Percentiles rank a stretch among this genome's conserved stretches.
Evolutionary conservation across 2,329 filamentous ascomycete genomes (phyloP).

Genomic region (Aspergillus uvarum): DNA sequence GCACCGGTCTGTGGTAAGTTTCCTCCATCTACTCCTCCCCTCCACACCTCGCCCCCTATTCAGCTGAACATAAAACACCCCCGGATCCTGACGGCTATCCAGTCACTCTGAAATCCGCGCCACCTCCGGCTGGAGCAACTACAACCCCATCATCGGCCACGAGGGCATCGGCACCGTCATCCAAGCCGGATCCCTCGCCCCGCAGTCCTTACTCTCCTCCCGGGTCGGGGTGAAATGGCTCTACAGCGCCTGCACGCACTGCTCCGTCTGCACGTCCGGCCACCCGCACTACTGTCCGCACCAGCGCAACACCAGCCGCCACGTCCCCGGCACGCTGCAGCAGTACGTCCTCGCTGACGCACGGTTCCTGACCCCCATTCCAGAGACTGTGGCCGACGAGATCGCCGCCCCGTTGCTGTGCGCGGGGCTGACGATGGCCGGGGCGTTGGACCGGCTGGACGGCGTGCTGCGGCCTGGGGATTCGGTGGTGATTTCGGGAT

Average conservation of each 20-base stretch:
- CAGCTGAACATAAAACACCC: too few relatives aligned
- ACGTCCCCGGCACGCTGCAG: slow-evolving; percentile 70
- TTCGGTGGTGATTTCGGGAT: slow-evolving; percentile 61
- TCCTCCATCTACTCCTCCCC: too few relatives aligned
- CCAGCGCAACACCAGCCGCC: slow-evolving; percentile 31
- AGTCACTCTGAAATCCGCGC: slow-evolving; percentile 29
- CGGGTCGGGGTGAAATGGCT: slow-evolving; percentile 29
- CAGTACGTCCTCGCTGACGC: slow-evolving; percentile 65
- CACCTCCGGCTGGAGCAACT: slow-evolving; percentile 21
- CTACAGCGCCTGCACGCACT: slow-evolving; percentile 24
- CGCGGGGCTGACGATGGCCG: slow-evolving; percentile 67
- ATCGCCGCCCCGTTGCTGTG: slow-evolving; percentile 67
- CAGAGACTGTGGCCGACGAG: slow-evolving; percentile 59
- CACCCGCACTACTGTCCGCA: slow-evolving; percentile 21
- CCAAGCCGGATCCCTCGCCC: slow-evolving; percentile 9
- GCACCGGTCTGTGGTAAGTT: slow-evolving; percentile 25
- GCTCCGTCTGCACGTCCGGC: slow-evolving; percentile 22
- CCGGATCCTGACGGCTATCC: neutral
- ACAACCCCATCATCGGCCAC: slow-evolving; percentile 30
- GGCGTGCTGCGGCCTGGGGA: slow-evolving; percentile 54
- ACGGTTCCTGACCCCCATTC: slow-evolving; percentile 69
- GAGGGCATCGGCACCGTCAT: slow-evolving; percentile 26
- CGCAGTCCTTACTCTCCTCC: slow-evolving; percentile 10
- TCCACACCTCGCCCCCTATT: too few relatives aligned
- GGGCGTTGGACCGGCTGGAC: slow-evolving; percentile 61